A percentile compares a stretch with the other conserved stretches of the same genome.
These are phyloP conservation scores for Talaromyces rugulosus DNA, from an alignment of 2,329 filamentous ascomycete genomes.

Conservation along the genomic window DNA sequence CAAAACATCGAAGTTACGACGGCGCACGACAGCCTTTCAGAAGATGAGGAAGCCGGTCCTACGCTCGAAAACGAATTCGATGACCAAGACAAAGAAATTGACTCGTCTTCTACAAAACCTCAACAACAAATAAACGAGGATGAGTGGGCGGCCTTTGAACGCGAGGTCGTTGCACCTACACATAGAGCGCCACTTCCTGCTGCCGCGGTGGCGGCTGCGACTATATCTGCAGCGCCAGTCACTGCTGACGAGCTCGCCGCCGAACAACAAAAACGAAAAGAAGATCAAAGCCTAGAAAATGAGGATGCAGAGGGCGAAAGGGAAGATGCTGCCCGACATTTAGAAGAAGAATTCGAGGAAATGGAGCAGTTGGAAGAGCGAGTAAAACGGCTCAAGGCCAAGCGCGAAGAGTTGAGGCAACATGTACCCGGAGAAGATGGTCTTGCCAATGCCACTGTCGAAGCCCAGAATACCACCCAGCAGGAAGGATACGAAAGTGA, in stretches of 20 bases:
- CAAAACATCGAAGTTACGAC: constrained; percentile 15
- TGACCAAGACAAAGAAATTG: not conserved
- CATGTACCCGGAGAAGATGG: constrained; percentile 20
- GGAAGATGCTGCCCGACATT: constrained; percentile 68
- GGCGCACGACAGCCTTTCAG: constrained; percentile 23
- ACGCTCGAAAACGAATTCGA: constrained; percentile 1
- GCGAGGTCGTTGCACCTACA: constrained; percentile 61
- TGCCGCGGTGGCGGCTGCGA: constrained; percentile 43
- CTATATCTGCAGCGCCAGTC: constrained; percentile 66
- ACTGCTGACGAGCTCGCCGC: constrained; percentile 60
- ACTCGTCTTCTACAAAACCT: constrained; percentile 6
- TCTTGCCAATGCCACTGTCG: not conserved
- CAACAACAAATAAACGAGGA: constrained; percentile 59
- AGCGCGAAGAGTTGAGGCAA: constrained; percentile 60
- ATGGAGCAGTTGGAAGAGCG: constrained; percentile 75
- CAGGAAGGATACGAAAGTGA: constrained; percentile 31
- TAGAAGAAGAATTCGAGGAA: constrained; percentile 76
- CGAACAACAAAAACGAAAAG: constrained; percentile 45
- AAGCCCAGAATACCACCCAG: constrained; percentile 11
- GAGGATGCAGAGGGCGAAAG: constrained; percentile 62
- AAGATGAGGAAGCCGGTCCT: constrained; percentile 22
- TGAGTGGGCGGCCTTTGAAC: constrained; percentile 84
- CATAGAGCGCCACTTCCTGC: constrained; percentile 28
- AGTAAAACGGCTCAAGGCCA: constrained; percentile 64
- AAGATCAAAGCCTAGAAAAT: constrained; percentile 45